Evolutionary conservation across 148 eudicot species (phyloP), one percentile per base, ranked within the genome.

Genomic region (Chenopodium berlandieri): DNA sequence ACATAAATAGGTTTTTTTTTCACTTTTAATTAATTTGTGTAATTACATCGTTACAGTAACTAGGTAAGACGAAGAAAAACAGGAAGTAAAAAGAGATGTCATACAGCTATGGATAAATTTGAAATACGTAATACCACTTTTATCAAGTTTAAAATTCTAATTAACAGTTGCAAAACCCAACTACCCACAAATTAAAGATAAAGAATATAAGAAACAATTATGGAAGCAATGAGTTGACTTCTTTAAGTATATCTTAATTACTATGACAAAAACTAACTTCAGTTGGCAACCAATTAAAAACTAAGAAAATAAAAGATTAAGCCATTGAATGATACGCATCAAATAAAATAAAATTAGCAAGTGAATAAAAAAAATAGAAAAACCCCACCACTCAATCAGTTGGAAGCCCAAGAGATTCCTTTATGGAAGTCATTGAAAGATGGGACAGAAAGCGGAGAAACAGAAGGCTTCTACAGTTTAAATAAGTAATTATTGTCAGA

Each of bases 381-480:
- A 56, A 56, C 62, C 62, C 9, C 48, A 22, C 47, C 7, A 52
- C 27, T 74, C 22, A n/a, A 52, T 10, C 62, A 44, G 40, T 22
- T n/a, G 20, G 20, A 4, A 27, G 64, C 31, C 77, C 77, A 50
- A 74, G 20, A 74, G 77, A 74, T 74, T 74, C 77, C 77, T 74
- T 74, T 74, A 56, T 74, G 63, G 77, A 50, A 74, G 9, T 44
- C 48, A 16, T 63, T 77, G 81, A 79, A 72, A 74, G 91, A 89
- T 84, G 86, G 88, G 93, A 89, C 90, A 89, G 88, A 90, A 87
- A 90, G 91, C 58, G 72, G 75, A 81, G 86, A 88, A 86, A 90
- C 89, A 87, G 89, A 86, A 89, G 86, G 84, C 71, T 85, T 74
- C 16, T 11, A 74, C 63, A 74, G 77, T 74, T 74, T 56, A 56